phyloP scores from a whole-genome alignment of 305 asterid species.

The Fraxinus velutina region DNA sequence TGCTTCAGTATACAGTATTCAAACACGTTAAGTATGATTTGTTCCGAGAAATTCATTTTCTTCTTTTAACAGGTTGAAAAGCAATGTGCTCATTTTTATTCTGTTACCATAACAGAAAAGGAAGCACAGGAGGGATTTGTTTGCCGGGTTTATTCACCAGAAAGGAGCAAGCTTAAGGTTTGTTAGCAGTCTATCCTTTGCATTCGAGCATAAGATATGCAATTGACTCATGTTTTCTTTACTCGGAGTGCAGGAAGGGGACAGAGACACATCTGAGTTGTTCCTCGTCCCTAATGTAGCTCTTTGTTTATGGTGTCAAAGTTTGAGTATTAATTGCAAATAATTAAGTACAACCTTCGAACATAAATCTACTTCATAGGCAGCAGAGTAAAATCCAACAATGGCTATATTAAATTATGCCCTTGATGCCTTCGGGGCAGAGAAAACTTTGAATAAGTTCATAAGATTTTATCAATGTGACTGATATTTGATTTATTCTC shows the following conservation, averaged over 20 bases:
- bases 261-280: not conserved
- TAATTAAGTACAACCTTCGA: not conserved
- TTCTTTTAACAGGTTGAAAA: constrained; percentile 75
- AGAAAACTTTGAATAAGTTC: not conserved
- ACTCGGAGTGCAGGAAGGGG: not conserved
- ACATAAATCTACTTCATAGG: not conserved
- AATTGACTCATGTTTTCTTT: not conserved
- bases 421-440: not conserved
- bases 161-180: constrained; percentile 93
- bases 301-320: not conserved
- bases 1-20: constrained; percentile 7
- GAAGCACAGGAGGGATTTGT: constrained; percentile 83
- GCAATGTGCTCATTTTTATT: constrained; percentile 93
- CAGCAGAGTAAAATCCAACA: not conserved
- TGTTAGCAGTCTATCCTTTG: not conserved
- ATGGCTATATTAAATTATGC: not conserved
- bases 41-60: constrained; percentile 27
- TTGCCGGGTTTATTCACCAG: constrained; percentile 72
- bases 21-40: constrained; percentile 13
- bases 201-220: not conserved
- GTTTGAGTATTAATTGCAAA: not conserved
- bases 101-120: constrained; percentile 76
- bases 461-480: not conserved
- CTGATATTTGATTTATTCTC: constrained; percentile 10
- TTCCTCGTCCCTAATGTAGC: not conserved